Evolutionary conservation across 2,329 filamentous ascomycete species (phyloP), one percentile per base, ranked within the genome.

Genomic region (Apiospora marii): DNA sequence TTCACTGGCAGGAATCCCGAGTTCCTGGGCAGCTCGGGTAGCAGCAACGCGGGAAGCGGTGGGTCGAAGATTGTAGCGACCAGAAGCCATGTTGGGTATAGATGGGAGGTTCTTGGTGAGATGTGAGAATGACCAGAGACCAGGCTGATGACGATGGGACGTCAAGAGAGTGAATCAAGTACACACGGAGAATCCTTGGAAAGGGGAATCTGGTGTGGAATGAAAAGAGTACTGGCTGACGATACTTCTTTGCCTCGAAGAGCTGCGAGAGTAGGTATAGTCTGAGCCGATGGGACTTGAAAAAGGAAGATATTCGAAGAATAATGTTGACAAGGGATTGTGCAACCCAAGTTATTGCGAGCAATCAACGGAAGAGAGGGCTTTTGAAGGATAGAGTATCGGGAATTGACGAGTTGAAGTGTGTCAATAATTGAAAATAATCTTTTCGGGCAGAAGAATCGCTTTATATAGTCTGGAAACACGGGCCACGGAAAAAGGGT

Each of bases 21-120:
- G 67, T 64, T 64, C 58, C 14, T 34, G n/a, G 10, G 67, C 41
- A 68, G 67, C 41, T 19, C 67, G 67, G n/a, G 41, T 30, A 68
- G 67, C 67, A 68, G 44, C 44, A 27, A 48, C 41, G 13, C 67
- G 44, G 41, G 22, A 22, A 44, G 22, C 41, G 27, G 5, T 46
- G 1, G 41, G n/a, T 19, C 67, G 41, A 34, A 27, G 67, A 14
- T 44, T 68, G 43, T 30, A 34, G 13, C 7, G 44, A 68, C 1
- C n/a, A 22, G 41, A 68, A 3, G 41, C 8, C 41, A 68, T 64
- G 22, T n/a, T 64, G 58, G 41, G 3, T 41, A n/a, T 41, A 10
- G 22, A 8, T 24, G n/a, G n/a, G 8, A n/a, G 3, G 22, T 24
- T n/a, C 14, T 19, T 34, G 51, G 16, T 58, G 27, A 34, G 51